phyloP scores from a whole-genome alignment of 1,284 basidiomycete species.

The Ceratorhiza oryzae-sativae region DNA sequence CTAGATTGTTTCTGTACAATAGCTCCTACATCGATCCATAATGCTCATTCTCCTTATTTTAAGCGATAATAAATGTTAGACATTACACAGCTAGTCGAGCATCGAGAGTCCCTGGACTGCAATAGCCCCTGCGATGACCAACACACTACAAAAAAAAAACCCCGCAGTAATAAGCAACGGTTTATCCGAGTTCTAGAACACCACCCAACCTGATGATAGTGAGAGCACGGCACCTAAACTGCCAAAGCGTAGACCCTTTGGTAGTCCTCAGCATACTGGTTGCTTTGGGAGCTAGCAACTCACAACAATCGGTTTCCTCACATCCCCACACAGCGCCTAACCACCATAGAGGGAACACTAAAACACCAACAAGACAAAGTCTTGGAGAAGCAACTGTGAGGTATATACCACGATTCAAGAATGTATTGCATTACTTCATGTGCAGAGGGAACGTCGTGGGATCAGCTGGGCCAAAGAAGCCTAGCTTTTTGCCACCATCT shows the following conservation, averaged over 20 bases:
- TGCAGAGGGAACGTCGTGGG: slow-evolving; percentile 29
- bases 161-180: neutral
- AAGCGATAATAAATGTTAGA: neutral
- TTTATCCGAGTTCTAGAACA: neutral
- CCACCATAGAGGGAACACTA: slow-evolving; percentile 33
- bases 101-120: slow-evolving; percentile 29
- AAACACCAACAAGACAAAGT: slow-evolving; percentile 18
- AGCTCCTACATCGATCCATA: slow-evolving; percentile 1
- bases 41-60: neutral
- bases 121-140: slow-evolving; percentile 13
- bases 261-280: neutral
- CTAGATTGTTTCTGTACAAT: neutral
- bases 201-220: slow-evolving; percentile 25
- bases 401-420: neutral
- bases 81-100: neutral
- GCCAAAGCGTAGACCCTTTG: slow-evolving; percentile 29
- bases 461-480: slow-evolving; percentile 35
- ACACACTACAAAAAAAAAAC: neutral
- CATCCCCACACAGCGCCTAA: slow-evolving; percentile 14
- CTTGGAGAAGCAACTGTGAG: neutral
- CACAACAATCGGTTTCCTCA: slow-evolving; percentile 34
- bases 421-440: slow-evolving; percentile 17
- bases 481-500: neutral
- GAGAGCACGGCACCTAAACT: slow-evolving; percentile 30
- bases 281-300: neutral